Evolutionary conservation across 805 yeast genomes (phyloP), one percentile per base, ranked within the genome.

Genomic region (Starmerella roubikii): DNA sequence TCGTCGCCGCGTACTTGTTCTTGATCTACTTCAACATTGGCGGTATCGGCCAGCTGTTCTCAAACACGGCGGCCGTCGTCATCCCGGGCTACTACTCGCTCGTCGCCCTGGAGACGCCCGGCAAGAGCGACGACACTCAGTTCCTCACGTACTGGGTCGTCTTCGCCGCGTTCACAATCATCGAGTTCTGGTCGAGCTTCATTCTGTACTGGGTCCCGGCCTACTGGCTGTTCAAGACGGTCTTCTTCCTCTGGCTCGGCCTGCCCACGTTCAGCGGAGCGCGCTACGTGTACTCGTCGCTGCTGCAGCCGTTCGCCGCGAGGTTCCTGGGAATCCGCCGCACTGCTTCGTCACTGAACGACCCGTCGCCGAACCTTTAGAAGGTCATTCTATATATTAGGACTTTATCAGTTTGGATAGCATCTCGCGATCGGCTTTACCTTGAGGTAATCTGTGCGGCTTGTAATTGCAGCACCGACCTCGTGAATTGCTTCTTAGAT

Each of bases 101-200:
- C 45, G 58, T 72, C 46, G 97, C 98, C 18, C 68, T 91, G 49
- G 80, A 76, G 60, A 79, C 94, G 18, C 48, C 73, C 9, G 55
- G 71, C 15, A 62, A 75, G 30, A 62, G 65, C 31, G 96, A 88
- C 59, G 99, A 91, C 62, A 76, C 91, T 34, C 78, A 79, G 59
- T 73, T 82, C 58, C 72, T 91, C 35, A 82, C 96, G 12, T 91
- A 91, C 69, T 91, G 98, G 98, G 95, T 91, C 42, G 94, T 91
- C n/a, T 91, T 82, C 58, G 94, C 95, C 13, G 76, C 77, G 53
- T 73, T 91, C 66, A 83, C 77, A 60, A 86, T 91, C 38, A 58
- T 84, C 54, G 99, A 91, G 67, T 91, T 84, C 71, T 91, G 96
- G 97, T 77, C 94, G 39, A 74, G 76, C 55, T 79, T 95, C 27